Conservation (phyloP, 345 rosid genomes). For the Combretum micranthum region DNA sequence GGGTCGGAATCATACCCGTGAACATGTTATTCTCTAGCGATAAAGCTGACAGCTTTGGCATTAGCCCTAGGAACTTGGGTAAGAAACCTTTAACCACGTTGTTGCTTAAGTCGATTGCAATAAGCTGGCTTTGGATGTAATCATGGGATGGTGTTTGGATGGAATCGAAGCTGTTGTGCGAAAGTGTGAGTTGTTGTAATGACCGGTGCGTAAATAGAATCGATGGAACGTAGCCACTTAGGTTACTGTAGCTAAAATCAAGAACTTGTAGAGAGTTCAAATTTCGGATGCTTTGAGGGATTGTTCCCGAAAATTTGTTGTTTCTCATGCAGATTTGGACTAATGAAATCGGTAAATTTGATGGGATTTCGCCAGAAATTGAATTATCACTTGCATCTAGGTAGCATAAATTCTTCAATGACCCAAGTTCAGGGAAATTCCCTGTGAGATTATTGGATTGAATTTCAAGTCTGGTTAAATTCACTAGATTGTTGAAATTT, state of each 20-base stretch:
- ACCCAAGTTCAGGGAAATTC: constrained; percentile 52
- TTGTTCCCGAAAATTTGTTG: constrained; percentile 47
- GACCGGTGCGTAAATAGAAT: constrained; percentile 53
- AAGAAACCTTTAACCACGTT: constrained; percentile 27
- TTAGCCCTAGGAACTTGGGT: constrained; percentile 24
- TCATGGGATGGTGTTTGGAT: constrained; percentile 34
- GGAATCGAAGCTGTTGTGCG: constrained; percentile 56
- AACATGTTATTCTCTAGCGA: constrained; percentile 32
- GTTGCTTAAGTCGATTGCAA: constrained; percentile 36
- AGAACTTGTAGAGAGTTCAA: constrained; percentile 46
- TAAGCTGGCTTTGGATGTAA: constrained; percentile 38
- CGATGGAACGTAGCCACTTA: constrained; percentile 43
- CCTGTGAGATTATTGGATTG: constrained; percentile 63
- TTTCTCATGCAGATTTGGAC: constrained; percentile 69
- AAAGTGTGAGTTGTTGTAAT: constrained; percentile 73
- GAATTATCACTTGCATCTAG: constrained; percentile 64
- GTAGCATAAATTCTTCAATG: constrained; percentile 44
- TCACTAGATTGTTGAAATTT: constrained; percentile 32
- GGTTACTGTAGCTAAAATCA: constrained; percentile 63
- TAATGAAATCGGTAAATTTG: constrained; percentile 38
- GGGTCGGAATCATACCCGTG: constrained; percentile 35
- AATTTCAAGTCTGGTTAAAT: constrained; percentile 58
- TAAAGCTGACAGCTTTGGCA: constrained; percentile 40
- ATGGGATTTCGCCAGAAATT: constrained; percentile 55
- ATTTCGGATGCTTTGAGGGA: constrained; percentile 34